These are phyloP conservation scores for Fulvia fulva DNA, from an alignment of 2,329 filamentous ascomycete genomes.

Conservation along the genomic window DNA sequence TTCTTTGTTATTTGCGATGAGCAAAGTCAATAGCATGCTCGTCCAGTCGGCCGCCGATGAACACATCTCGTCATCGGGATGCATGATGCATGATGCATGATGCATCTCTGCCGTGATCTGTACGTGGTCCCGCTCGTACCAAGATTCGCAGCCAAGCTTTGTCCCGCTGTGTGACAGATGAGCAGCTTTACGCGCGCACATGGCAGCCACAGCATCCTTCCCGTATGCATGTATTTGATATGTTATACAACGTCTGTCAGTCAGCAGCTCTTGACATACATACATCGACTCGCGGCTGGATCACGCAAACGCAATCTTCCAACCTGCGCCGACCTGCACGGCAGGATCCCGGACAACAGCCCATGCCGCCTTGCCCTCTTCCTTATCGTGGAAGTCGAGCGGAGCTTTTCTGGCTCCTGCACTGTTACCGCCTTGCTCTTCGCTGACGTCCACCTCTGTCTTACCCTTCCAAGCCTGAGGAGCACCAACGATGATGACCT, in stretches of 20 bases:
- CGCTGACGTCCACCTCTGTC: slow-evolving; percentile 61
- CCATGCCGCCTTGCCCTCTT: slow-evolving; percentile 56
- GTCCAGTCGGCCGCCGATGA: background rate
- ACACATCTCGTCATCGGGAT: too few species aligned
- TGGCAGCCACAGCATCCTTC: background rate
- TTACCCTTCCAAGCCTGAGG: slow-evolving; percentile 67
- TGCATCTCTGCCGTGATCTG: too few species aligned
- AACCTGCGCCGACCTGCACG: slow-evolving; percentile 59
- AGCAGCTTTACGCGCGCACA: background rate
- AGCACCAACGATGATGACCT: slow-evolving; percentile 77
- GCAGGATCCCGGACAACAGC: slow-evolving; percentile 61
- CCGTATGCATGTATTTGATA: background rate
- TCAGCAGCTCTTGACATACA: background rate
- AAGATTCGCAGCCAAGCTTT: background rate
- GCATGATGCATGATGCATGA: too few species aligned
- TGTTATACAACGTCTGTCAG: background rate
- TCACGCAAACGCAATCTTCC: slow-evolving; percentile 56
- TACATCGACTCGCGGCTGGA: background rate
- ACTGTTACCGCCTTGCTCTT: slow-evolving; percentile 48
- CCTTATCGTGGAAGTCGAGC: slow-evolving; percentile 55
- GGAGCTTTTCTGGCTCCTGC: slow-evolving; percentile 46
- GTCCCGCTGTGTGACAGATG: background rate
- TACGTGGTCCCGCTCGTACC: background rate
- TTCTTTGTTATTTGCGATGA: background rate
- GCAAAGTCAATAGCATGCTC: background rate